Evolutionary conservation across 1,284 basidiomycete genomes (phyloP).

Genomic region (Apiotrichum laibachii): DNA sequence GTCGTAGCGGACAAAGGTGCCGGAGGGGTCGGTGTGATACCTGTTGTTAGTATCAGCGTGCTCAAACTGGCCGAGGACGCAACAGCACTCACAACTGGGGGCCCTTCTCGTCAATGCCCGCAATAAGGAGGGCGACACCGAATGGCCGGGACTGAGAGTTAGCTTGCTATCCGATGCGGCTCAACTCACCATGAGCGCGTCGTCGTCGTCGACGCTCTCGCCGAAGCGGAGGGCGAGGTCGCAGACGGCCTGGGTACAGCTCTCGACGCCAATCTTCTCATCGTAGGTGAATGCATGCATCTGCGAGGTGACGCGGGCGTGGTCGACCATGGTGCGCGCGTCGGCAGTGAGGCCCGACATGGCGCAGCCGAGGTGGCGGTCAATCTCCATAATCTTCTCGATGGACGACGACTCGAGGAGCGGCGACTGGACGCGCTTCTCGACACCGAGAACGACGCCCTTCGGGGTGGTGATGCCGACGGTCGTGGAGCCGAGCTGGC

Average conservation of each 20-base stretch:
- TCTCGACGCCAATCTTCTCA: slow-evolving; percentile 94
- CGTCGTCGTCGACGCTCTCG: slow-evolving; percentile 97
- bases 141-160: slow-evolving; percentile 80
- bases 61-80: background rate
- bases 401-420: slow-evolving; percentile 93
- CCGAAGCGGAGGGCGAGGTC: slow-evolving; percentile 96
- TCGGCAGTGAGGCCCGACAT: slow-evolving; percentile 98
- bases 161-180: background rate
- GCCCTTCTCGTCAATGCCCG: slow-evolving; percentile 92
- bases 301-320: slow-evolving; percentile 93
- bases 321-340: slow-evolving; percentile 99
- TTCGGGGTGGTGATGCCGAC: slow-evolving; percentile 84
- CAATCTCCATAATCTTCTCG: slow-evolving; percentile 99
- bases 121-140: slow-evolving; percentile 95
- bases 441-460: slow-evolving; percentile 91
- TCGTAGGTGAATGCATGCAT: slow-evolving; percentile 98
- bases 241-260: slow-evolving; percentile 95
- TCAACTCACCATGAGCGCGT: slow-evolving; percentile 81
- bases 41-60: slow-evolving; percentile 53
- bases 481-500: slow-evolving; percentile 92
- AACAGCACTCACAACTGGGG: slow-evolving; percentile 73
- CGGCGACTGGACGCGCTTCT: slow-evolving; percentile 97
- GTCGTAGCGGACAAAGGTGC: slow-evolving; percentile 94
- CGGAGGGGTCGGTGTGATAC: slow-evolving; percentile 98
- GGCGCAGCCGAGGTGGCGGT: slow-evolving; percentile 91